Percentiles rank a stretch among this genome's conserved stretches.
Evolutionary conservation across 805 yeast species (phyloP).

Genomic region (Pachysolen tannophilus): DNA sequence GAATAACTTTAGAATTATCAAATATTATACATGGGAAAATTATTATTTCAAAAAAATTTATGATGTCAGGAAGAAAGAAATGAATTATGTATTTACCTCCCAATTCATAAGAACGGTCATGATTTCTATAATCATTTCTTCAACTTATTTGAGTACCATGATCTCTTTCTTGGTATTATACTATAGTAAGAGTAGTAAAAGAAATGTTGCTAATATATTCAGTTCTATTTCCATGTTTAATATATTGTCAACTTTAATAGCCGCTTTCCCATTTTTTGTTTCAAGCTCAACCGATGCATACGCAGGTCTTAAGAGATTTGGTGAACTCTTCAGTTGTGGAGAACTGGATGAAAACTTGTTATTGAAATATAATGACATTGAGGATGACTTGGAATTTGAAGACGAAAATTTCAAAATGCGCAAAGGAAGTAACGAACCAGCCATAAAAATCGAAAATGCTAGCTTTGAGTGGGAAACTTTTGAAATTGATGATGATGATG

Average conservation of each 20-base stretch:
- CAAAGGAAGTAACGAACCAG: constrained; percentile 18
- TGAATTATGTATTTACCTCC: constrained; percentile 48
- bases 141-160: constrained; percentile 68
- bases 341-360: constrained; percentile 21
- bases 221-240: constrained; percentile 64
- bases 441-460: constrained; percentile 40
- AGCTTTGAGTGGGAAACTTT: constrained; percentile 56
- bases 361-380: not conserved
- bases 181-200: constrained; percentile 23
- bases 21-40: constrained; percentile 86
- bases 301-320: constrained; percentile 47
- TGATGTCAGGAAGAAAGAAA: constrained; percentile 52
- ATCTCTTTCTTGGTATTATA: constrained; percentile 35
- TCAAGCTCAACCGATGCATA: constrained; percentile 50
- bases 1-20: constrained; percentile 70
- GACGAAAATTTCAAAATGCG: not conserved
- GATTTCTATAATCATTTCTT: constrained; percentile 55
- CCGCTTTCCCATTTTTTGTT: constrained; percentile 61
- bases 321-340: constrained; percentile 34
- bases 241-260: constrained; percentile 49
- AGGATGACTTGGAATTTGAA: not conserved
- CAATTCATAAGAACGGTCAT: constrained; percentile 55
- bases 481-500: constrained; percentile 17
- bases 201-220: constrained; percentile 58
- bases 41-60: constrained; percentile 58